Percentiles rank a stretch among this genome's conserved stretches.
These are phyloP conservation scores for Acanthamoeba royreba DNA, from an alignment of 208 protist species.

Conservation along the genomic window DNA sequence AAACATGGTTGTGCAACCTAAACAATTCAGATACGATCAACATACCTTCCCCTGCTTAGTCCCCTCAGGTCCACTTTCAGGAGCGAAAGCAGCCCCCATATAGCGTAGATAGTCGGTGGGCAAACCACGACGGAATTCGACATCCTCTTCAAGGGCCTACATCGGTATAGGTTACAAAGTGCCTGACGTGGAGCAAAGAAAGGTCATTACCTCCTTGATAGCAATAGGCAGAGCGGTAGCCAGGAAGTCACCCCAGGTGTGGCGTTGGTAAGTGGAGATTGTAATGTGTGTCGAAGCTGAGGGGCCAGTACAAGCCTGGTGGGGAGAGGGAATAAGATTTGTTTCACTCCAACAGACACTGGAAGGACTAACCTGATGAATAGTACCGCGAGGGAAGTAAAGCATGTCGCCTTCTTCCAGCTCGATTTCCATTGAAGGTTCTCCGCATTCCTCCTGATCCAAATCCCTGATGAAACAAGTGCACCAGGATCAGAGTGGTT, in stretches of 20 bases:
- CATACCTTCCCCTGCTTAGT: too few species aligned
- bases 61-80: background rate
- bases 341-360: too few species aligned
- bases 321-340: too few species aligned
- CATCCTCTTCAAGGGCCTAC: slow-evolving; percentile 63
- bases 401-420: slow-evolving; percentile 89
- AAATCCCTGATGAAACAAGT: slow-evolving; percentile 71
- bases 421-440: slow-evolving; percentile 75
- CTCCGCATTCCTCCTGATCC: slow-evolving; percentile 80
- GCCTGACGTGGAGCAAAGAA: background rate
- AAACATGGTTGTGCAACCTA: too few species aligned
- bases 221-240: slow-evolving; percentile 58
- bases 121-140: slow-evolving; percentile 61
- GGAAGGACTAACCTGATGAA: slow-evolving; percentile 89
- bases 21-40: too few species aligned
- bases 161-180: background rate
- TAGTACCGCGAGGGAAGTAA: slow-evolving; percentile 92
- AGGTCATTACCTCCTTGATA: background rate
- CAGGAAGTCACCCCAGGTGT: slow-evolving; percentile 71
- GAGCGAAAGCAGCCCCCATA: background rate
- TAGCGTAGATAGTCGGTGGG: slow-evolving; percentile 27
- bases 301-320: slow-evolving; percentile 32
- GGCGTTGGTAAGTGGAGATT: slow-evolving; percentile 87
- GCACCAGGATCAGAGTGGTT: background rate
- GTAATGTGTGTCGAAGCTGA: slow-evolving; percentile 89